Evolutionary conservation across 495 filamentous ascomycete species (phyloP), one percentile per base, ranked within the genome.

Genomic region (Chlorociboria aeruginascens): DNA sequence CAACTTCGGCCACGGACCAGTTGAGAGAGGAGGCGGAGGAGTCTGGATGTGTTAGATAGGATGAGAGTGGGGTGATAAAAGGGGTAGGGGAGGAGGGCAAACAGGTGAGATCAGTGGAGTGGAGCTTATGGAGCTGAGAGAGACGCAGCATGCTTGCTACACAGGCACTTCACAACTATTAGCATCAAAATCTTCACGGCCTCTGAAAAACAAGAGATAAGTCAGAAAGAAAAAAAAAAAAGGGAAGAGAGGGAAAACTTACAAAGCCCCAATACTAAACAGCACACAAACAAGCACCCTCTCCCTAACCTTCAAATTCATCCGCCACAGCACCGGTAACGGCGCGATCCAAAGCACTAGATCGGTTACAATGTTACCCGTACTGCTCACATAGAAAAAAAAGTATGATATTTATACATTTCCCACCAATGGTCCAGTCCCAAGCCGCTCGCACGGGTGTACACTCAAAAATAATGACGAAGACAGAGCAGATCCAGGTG

Each of bases 391-490:
- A 34, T 68, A 67, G 46, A 68, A 66, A 9, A 68, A 69, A 32
- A 46, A 55, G 9, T 37, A 65, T 62, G 37, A 70, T 63, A 14
- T 67, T 56, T 38, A 70, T 67, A 45, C 71, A 74, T 6, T 49
- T 49, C 12, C 7, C 14, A 1, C 3, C 29, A 4, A 12, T 25
- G 6, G 39, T 43, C 0, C 58, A 61, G 40, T 71, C 58, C 68
- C 67, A 76, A 7, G 63, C 59, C 11, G 61, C 63, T 14, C 56
- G 17, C n/a, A 74, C 57, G 0, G 68, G 69, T 0, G 32, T 56
- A 49, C 71, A 77, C 52, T 71, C 65, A 41, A 74, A 67, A 32
- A 73, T 57, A 17, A 60, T 67, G 6, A 64, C 60, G 28, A 68
- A 61, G 32, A 69, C 62, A 46, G 66, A 67, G 39, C 61, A 61